phyloP scores from a whole-genome alignment of 805 yeast species.

The Yarrowia yakushimensis region DNA sequence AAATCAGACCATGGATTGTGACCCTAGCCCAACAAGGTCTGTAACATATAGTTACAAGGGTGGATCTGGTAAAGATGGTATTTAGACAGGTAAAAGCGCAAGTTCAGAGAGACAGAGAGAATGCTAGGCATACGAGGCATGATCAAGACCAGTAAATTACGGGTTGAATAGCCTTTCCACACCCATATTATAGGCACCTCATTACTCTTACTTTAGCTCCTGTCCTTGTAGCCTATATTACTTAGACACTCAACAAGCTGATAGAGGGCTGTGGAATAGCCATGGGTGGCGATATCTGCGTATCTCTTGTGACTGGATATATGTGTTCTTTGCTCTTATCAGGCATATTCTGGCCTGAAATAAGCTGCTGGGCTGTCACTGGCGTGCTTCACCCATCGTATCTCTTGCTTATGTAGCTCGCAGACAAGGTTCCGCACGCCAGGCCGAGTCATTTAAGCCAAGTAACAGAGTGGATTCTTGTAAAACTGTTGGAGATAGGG shows the following conservation, averaged over 20 bases:
- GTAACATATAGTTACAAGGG: constrained; percentile 6
- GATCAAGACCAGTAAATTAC: no score
- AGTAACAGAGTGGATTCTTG: background rate
- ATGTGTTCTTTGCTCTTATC: background rate
- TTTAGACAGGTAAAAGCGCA: background rate
- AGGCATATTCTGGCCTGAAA: no score
- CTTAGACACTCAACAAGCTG: no score
- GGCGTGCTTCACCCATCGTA: no score
- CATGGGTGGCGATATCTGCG: background rate
- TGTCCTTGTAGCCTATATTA: no score
- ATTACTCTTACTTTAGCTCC: no score
- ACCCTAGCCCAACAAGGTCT: constrained; percentile 8
- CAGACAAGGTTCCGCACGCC: constrained; percentile 1
- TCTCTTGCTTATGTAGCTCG: no score
- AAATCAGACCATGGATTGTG: background rate
- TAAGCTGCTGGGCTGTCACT: background rate
- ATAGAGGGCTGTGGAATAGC: no score
- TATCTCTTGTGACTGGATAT: background rate
- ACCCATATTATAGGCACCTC: no score
- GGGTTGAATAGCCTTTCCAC: no score
- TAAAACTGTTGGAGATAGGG: background rate
- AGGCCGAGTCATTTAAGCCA: background rate
- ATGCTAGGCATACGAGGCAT: no score
- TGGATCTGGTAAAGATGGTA: background rate
- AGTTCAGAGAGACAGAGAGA: background rate